Percentiles rank a stretch among this genome's conserved stretches.
Evolutionary conservation across 441 rosid species (phyloP).

Genomic region (Flueggea neowawraea): DNA sequence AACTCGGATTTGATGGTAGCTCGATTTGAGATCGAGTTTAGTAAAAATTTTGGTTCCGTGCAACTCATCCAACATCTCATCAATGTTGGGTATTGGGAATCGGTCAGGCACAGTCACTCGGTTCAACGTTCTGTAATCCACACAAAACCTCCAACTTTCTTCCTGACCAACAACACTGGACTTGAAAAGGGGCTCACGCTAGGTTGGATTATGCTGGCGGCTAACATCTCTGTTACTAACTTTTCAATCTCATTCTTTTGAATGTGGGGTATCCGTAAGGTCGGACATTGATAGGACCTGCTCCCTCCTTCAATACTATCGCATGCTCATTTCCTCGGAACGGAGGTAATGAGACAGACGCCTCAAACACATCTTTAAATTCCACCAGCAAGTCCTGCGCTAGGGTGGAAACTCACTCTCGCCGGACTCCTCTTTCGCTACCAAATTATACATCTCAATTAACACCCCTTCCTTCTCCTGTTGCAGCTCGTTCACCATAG

Average conservation of each 20-base stretch:
- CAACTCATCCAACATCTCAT: not conserved
- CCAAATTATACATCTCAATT: too few species aligned
- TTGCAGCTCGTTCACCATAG: too few species aligned
- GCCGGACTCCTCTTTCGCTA: too few species aligned
- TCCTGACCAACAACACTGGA: not conserved
- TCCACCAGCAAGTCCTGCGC: not conserved
- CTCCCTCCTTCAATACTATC: not conserved
- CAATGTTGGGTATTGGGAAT: not conserved
- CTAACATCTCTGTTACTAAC: not conserved
- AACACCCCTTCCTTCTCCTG: too few species aligned
- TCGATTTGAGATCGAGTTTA: too few species aligned
- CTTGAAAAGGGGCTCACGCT: not conserved
- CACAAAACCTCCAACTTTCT: not conserved
- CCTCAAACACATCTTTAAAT: not conserved
- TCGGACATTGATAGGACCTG: not conserved
- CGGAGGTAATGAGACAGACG: not conserved
- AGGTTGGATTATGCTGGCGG: not conserved
- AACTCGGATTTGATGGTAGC: too few species aligned
- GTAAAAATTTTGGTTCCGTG: not conserved
- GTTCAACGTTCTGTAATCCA: not conserved
- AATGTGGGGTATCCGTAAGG: not conserved
- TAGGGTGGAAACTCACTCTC: too few species aligned
- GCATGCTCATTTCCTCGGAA: not conserved
- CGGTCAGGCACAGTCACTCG: not conserved
- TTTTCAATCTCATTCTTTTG: not conserved